phyloP scores from a whole-genome alignment of 306 rosid species.

The Begonia peltatifolia region DNA sequence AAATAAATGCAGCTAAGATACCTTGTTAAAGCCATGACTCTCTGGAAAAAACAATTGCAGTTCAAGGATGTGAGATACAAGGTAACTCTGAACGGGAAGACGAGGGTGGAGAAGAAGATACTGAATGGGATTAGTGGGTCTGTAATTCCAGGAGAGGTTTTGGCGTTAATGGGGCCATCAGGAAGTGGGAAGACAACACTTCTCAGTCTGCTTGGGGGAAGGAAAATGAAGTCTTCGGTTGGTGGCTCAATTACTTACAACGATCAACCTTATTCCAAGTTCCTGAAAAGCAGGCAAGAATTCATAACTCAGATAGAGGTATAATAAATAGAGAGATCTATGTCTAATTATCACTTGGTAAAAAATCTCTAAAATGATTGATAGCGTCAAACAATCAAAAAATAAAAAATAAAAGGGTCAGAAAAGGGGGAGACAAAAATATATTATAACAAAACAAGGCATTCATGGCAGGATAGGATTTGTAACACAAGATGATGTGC shows the following conservation, averaged over 20 bases:
- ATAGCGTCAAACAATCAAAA: no score
- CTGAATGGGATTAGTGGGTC: conserved; percentile 69
- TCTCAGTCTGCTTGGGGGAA: conserved; percentile 70
- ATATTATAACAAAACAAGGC: no score
- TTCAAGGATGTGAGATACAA: conserved; percentile 78
- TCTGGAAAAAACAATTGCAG: conserved; percentile 27
- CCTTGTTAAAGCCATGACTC: conserved; percentile 8
- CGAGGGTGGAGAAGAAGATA: conserved; percentile 61
- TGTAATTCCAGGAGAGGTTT: conserved; percentile 81
- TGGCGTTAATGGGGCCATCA: conserved; percentile 97
- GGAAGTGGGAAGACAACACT: conserved; percentile 96
- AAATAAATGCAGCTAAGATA: background rate
- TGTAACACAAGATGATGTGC: conserved; percentile 92
- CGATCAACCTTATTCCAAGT: conserved; percentile 71
- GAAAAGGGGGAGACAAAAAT: no score
- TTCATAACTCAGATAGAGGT: background rate
- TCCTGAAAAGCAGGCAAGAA: conserved; percentile 64
- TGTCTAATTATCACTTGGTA: no score
- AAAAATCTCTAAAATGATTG: no score
- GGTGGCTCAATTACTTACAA: conserved; percentile 70
- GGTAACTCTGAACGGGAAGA: conserved; percentile 49
- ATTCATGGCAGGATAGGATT: conserved; percentile 70
- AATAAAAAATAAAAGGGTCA: no score
- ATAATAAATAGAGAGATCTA: no score
- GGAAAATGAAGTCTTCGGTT: conserved; percentile 26